These are phyloP conservation scores for Botrytis paeoniae DNA, from an alignment of 2,329 filamentous ascomycete species.

Conservation along the genomic window DNA sequence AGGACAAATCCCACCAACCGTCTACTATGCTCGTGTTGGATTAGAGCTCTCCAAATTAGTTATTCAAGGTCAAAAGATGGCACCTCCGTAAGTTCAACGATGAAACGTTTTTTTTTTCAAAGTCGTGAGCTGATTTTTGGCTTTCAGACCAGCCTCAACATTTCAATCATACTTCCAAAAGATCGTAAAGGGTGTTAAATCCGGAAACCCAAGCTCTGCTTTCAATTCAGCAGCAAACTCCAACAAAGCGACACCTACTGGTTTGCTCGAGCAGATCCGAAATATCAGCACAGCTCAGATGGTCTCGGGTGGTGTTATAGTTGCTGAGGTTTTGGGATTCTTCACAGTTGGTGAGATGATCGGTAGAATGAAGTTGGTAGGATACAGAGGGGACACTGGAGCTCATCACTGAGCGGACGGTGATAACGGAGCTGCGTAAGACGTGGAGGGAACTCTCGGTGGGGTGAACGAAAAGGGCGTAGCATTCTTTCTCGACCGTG, in stretches of 20 bases:
- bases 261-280: slow-evolving; percentile 59
- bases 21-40: slow-evolving; percentile 91
- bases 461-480: slow-evolving; percentile 16
- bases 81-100: slow-evolving; percentile 74
- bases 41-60: slow-evolving; percentile 86
- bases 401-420: slow-evolving; percentile 51
- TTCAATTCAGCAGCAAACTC: slow-evolving; percentile 47
- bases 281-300: slow-evolving; percentile 70
- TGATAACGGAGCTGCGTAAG: slow-evolving; percentile 16
- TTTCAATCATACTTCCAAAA: slow-evolving; percentile 87
- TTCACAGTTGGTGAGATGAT: slow-evolving; percentile 98
- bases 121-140: slow-evolving; percentile 15
- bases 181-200: slow-evolving; percentile 63
- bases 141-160: slow-evolving; percentile 65
- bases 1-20: slow-evolving; percentile 81
- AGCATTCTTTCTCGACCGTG: slow-evolving; percentile 17
- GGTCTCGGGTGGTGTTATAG: slow-evolving; percentile 69
- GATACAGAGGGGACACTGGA: slow-evolving; percentile 72
- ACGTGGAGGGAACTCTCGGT: background rate
- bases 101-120: background rate
- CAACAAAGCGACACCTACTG: slow-evolving; percentile 49
- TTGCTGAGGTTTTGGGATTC: slow-evolving; percentile 88
- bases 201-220: slow-evolving; percentile 57
- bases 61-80: slow-evolving; percentile 85
- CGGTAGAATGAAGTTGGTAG: slow-evolving; percentile 90